Percentiles rank a stretch among this genome's conserved stretches.
These are phyloP conservation scores for Tolypocladium tundrense DNA, from an alignment of 2,329 filamentous ascomycete genomes.

Conservation along the genomic window DNA sequence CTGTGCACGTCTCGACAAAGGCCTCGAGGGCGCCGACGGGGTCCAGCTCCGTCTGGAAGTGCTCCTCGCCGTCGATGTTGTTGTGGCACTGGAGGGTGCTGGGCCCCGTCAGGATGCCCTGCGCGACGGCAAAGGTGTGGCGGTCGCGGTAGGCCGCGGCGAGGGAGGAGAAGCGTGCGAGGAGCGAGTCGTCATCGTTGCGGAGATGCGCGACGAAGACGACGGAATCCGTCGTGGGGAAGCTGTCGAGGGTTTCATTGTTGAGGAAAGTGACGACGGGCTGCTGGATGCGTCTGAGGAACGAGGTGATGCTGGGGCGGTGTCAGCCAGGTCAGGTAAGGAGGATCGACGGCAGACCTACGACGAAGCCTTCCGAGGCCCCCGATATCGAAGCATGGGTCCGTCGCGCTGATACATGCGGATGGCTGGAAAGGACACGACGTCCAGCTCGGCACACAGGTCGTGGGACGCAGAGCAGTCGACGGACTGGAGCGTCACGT, in stretches of 20 bases:
- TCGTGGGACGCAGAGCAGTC: slow-evolving; percentile 26
- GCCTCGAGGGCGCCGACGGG: slow-evolving; percentile 21
- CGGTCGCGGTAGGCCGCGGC: slow-evolving; percentile 27
- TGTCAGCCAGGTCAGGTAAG: not conserved
- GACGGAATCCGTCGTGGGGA: slow-evolving; percentile 27
- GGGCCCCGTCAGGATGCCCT: not conserved
- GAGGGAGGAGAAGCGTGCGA: slow-evolving; percentile 17
- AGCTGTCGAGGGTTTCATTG: slow-evolving; percentile 10
- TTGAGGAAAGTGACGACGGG: slow-evolving; percentile 10
- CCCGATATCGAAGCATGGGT: slow-evolving; percentile 28
- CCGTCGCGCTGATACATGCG: slow-evolving; percentile 28
- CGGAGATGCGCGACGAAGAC: slow-evolving; percentile 31
- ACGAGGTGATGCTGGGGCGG: slow-evolving; percentile 19
- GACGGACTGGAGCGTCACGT: slow-evolving; percentile 19
- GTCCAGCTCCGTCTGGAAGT: slow-evolving; percentile 20
- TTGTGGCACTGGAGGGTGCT: slow-evolving; percentile 28
- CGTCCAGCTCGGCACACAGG: slow-evolving; percentile 29
- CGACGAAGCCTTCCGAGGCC: slow-evolving; percentile 27
- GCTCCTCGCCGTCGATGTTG: slow-evolving; percentile 25
- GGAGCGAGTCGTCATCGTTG: slow-evolving; percentile 15
- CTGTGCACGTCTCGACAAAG: slow-evolving; percentile 26
- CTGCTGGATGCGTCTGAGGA: slow-evolving; percentile 14
- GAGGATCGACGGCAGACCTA: slow-evolving; percentile 8
- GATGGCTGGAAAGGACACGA: slow-evolving; percentile 36
- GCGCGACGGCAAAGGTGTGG: slow-evolving; percentile 28